A percentile compares a stretch with the other conserved stretches of the same genome.
phyloP scores from a whole-genome alignment of 495 filamentous ascomycete species.

The Xylaria flabelliformis region DNA sequence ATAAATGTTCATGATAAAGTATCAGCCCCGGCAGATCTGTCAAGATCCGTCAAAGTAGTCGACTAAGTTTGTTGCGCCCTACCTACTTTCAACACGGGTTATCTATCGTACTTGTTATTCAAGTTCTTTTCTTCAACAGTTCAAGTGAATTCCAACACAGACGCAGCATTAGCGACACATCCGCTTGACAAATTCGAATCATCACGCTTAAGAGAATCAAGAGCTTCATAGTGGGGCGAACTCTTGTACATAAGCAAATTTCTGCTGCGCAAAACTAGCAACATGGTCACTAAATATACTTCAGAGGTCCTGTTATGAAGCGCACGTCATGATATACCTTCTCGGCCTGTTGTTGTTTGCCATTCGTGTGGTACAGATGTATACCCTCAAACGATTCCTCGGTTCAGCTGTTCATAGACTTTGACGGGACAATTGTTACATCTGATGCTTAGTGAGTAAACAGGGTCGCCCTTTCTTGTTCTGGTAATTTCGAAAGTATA shows the following conservation, averaged over 20 bases:
- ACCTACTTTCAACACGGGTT: too few relatives aligned
- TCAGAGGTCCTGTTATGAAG: neutral
- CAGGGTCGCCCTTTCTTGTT: neutral
- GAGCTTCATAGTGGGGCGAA: too few relatives aligned
- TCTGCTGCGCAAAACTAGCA: neutral
- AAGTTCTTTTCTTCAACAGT: neutral
- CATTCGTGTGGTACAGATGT: neutral
- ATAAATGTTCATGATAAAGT: too few relatives aligned
- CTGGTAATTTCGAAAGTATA: neutral
- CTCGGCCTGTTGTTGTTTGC: constrained; percentile 8
- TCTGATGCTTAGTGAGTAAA: constrained; percentile 11
- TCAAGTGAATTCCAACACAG: too few relatives aligned
- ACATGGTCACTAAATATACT: neutral
- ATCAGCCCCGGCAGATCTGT: too few relatives aligned
- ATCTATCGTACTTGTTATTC: too few relatives aligned
- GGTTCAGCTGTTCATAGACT: constrained; percentile 21
- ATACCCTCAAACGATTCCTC: neutral
- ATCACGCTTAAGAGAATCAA: too few relatives aligned
- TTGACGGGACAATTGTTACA: constrained; percentile 23
- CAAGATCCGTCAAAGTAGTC: too few relatives aligned
- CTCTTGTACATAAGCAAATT: constrained; percentile 1
- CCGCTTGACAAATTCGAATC: too few relatives aligned
- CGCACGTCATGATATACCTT: neutral
- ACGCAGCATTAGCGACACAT: too few relatives aligned
- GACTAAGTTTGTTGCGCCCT: too few relatives aligned